A percentile compares a stretch with the other conserved stretches of the same genome.
phyloP scores from a whole-genome alignment of 768 basidiomycete species.

The Lactifluus piperatus region DNA sequence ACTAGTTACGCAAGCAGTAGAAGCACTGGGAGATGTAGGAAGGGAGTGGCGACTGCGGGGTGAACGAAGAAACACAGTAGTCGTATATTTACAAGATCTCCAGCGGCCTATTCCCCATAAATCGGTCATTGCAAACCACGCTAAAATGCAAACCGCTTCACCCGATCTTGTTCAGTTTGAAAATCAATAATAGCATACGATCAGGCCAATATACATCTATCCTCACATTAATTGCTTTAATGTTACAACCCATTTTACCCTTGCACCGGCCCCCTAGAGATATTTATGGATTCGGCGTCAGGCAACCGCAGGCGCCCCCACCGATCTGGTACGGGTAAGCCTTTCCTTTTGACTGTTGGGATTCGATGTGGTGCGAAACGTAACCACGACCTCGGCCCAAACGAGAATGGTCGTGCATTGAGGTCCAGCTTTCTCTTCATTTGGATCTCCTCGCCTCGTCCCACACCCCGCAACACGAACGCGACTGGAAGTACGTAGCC shows the following conservation, averaged over 20 bases:
- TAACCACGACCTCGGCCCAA: background rate
- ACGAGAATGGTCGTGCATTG: background rate
- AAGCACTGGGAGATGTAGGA: constrained; percentile 22
- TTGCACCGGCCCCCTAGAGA: background rate
- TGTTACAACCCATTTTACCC: background rate
- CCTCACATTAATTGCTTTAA: background rate
- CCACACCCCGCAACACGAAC: constrained; percentile 9
- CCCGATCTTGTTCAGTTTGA: background rate
- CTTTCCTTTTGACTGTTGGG: constrained; percentile 20
- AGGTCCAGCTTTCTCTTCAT: background rate
- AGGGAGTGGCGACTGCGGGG: constrained; percentile 20
- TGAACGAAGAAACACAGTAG: constrained; percentile 6
- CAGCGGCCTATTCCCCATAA: constrained; percentile 16
- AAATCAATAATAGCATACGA: background rate
- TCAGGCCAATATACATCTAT: background rate
- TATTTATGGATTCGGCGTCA: background rate
- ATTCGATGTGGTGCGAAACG: constrained; percentile 11
- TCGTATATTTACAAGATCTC: constrained; percentile 12
- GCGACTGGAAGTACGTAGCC: constrained; percentile 13
- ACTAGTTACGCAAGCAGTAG: constrained; percentile 14
- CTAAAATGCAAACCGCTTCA: background rate
- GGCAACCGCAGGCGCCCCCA: background rate
- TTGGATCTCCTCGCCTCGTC: background rate
- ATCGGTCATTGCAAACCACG: background rate
- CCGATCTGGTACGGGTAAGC: constrained; percentile 16